Conservation (phyloP, 1,139 yeast genomes). For the Blastobotrys buckinghamii region DNA sequence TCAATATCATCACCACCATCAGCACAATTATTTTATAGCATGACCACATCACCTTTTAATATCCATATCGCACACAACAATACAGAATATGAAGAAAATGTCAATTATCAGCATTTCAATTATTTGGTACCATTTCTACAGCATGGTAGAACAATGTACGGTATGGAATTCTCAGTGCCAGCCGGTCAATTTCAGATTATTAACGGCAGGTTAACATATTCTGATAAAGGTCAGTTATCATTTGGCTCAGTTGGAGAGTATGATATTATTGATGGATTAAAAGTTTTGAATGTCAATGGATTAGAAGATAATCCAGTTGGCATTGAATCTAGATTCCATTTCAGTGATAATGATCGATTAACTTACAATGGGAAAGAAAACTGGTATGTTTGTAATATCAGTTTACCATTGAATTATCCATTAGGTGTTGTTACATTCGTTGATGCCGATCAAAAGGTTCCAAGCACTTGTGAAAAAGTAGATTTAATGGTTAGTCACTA, state of each 20-base stretch:
- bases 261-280: not conserved
- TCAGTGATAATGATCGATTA: not conserved
- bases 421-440: not conserved
- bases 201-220: constrained; percentile 1
- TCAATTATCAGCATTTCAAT: too few relatives aligned
- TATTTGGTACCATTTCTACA: constrained; percentile 4
- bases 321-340: not conserved
- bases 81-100: not conserved
- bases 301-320: constrained; percentile 3
- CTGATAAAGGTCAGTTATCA: not conserved
- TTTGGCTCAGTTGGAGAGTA: constrained; percentile 2
- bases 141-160: constrained; percentile 8
- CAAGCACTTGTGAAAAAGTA: not conserved
- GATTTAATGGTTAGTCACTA: not conserved
- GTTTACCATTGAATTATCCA: not conserved
- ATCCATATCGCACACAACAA: not conserved
- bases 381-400: constrained; percentile 1
- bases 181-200: constrained; percentile 1
- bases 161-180: constrained; percentile 1
- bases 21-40: not conserved
- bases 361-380: not conserved
- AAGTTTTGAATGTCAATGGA: constrained; percentile 4
- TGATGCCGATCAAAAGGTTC: not conserved
- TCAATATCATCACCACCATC: too few relatives aligned
- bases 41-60: not conserved